A percentile compares a stretch with the other conserved stretches of the same genome.
Evolutionary conservation across 2,329 filamentous ascomycete genomes (phyloP).

Genomic region (Furcasterigmium sp.): DNA sequence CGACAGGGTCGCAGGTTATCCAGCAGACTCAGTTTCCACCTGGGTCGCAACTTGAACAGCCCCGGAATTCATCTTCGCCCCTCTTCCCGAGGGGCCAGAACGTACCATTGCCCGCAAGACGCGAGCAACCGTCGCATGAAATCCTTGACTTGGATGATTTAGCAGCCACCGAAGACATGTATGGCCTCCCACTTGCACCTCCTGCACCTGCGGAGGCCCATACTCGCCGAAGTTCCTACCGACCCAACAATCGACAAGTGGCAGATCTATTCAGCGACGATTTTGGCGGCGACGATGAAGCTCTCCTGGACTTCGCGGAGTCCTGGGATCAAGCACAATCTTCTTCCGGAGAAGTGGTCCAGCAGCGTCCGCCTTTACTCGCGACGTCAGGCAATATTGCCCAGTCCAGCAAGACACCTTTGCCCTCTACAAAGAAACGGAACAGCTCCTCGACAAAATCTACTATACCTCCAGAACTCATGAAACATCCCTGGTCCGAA

Average conservation of each 20-base stretch:
- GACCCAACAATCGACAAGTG: too few species aligned
- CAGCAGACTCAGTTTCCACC: constrained; percentile 44
- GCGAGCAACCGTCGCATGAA: too few species aligned
- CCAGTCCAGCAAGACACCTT: constrained; percentile 21
- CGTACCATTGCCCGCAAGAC: too few species aligned
- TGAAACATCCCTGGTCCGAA: constrained; percentile 63
- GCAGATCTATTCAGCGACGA: constrained; percentile 30
- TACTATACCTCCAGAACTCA: constrained; percentile 19
- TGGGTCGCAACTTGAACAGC: constrained; percentile 8
- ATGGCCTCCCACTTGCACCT: too few species aligned
- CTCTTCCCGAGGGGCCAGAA: constrained; percentile 13
- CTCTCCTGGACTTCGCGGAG: constrained; percentile 47
- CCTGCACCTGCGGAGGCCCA: too few species aligned
- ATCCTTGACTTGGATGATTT: too few species aligned
- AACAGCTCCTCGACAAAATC: constrained; percentile 10
- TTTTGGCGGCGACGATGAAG: constrained; percentile 44
- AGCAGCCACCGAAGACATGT: too few species aligned
- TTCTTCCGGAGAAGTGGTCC: constrained; percentile 16
- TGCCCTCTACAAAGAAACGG: constrained; percentile 21
- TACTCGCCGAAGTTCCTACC: too few species aligned
- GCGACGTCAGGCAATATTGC: constrained; percentile 45
- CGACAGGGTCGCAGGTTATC: constrained; percentile 39
- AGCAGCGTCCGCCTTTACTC: constrained; percentile 32
- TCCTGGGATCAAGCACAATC: constrained; percentile 40
- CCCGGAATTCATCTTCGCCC: constrained; percentile 8